phyloP scores from a whole-genome alignment of 148 eudicot genomes.

The Oxyria digyna region DNA sequence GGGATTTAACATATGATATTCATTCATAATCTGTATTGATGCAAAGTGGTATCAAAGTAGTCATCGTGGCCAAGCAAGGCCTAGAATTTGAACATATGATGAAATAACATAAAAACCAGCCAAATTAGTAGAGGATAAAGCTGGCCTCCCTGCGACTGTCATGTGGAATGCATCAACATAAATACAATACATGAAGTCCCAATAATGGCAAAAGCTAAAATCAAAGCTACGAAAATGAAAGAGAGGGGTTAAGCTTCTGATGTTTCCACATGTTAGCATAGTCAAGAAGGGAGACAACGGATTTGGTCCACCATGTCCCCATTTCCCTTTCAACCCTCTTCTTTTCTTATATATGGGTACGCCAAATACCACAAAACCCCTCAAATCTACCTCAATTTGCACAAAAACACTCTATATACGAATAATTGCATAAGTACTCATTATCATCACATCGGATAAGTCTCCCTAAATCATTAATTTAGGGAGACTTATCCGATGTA shows the following conservation, averaged over 20 bases:
- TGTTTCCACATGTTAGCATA: background rate
- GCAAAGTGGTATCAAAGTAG: no score
- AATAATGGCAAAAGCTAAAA: background rate
- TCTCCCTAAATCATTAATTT: no score
- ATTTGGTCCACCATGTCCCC: background rate
- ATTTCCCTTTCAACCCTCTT: background rate
- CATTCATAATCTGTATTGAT: no score
- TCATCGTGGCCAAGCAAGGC: no score
- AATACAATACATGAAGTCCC: background rate
- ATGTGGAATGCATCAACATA: background rate
- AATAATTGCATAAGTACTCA: no score
- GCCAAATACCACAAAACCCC: background rate
- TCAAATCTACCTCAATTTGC: no score
- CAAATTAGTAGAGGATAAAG: background rate
- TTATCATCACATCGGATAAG: no score
- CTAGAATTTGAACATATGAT: no score
- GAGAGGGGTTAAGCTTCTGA: background rate
- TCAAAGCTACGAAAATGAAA: background rate
- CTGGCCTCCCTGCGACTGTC: background rate
- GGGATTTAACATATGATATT: no score
- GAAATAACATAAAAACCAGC: background rate
- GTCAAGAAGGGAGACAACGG: background rate
- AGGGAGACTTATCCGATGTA: no score
- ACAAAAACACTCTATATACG: no score
- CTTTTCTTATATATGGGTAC: background rate